Evolutionary conservation across 495 filamentous ascomycete genomes (phyloP), one percentile per base, ranked within the genome.

Genomic region (Aspergillus steynii): DNA sequence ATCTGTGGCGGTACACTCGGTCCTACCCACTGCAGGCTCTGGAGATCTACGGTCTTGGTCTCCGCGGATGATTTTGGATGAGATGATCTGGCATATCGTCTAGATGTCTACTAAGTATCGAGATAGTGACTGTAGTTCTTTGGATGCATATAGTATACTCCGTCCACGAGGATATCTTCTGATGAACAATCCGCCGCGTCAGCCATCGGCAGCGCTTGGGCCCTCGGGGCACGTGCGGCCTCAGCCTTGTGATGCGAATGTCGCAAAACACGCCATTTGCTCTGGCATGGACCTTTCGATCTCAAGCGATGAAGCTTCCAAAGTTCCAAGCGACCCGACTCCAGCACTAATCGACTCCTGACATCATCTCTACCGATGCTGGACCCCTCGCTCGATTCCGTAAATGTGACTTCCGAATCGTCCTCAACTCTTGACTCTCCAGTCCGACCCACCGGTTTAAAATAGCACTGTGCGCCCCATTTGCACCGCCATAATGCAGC

Each of bases 401-500:
- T 42, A 42, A 45, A 45, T 9, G 27, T 46, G 53, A 29, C 26
- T 46, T 45, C 5, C 15, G 53, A 55, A 20, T 55, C 37, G 3
- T 42, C 37, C 37, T 42, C 10, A 4, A 37, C 20, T 26, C 12
- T 20, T 55, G 27, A 8, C 27, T 26, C 14, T 29, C 34, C 8
- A 55, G 3, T 27, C 15, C 53, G 53, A 55, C 53, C 53, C 53
- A 55, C 53, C 29, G 20, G 32, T 45, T 55, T 55, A 55, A 55
- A 55, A 55, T 55, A 55, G 53, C 32, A 20, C 34, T 46, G 20
- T 20, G 12, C 53, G 34, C 53, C 53, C 26, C 46, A n/a, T 45
- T 14, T 55, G 53, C 53, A 55, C 53, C 53, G 53, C 53, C 53
- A 55, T 55, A 55, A 34, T 45, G 28, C 25, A 47, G 42, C 25